phyloP scores from a whole-genome alignment of 495 filamentous ascomycete species.

The Lasiosphaeria hispida region DNA sequence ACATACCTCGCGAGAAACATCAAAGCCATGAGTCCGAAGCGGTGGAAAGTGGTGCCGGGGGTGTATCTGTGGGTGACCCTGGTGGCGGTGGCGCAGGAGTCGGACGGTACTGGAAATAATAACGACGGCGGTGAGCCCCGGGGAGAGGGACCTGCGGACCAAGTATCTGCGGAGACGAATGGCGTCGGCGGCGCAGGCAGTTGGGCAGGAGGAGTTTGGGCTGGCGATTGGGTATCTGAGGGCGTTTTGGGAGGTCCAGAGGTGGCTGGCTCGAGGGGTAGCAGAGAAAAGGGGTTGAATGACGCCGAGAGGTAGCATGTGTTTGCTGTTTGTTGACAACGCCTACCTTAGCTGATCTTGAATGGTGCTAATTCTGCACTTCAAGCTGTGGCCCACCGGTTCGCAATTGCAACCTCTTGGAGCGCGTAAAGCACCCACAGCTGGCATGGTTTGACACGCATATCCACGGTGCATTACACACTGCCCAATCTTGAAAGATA shows the following conservation, averaged over 20 bases:
- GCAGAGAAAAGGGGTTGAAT: too few relatives aligned
- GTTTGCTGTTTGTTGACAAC: too few relatives aligned
- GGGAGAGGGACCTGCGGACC: constrained; percentile 5
- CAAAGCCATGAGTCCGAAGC: not conserved
- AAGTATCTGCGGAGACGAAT: constrained; percentile 26
- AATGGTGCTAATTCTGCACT: too few relatives aligned
- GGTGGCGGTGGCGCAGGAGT: constrained; percentile 12
- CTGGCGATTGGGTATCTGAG: constrained; percentile 22
- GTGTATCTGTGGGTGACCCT: constrained; percentile 28
- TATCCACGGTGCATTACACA: too few relatives aligned
- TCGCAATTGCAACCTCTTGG: too few relatives aligned
- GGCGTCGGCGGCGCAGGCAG: constrained; percentile 24
- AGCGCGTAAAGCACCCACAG: too few relatives aligned
- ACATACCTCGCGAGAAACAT: constrained; percentile 7
- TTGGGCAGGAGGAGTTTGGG: constrained; percentile 24
- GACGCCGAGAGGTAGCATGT: too few relatives aligned
- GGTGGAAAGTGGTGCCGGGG: constrained; percentile 25
- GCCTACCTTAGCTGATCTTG: too few relatives aligned
- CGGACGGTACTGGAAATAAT: not conserved
- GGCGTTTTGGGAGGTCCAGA: constrained; percentile 25
- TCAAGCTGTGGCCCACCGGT: too few relatives aligned
- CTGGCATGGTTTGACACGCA: too few relatives aligned
- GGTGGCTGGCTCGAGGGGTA: constrained; percentile 6
- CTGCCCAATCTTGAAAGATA: too few relatives aligned
- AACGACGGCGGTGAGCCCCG: not conserved